These are phyloP conservation scores for Phytopythium mirpurense DNA, from an alignment of 352 stramenopile genomes.

Conservation along the genomic window DNA sequence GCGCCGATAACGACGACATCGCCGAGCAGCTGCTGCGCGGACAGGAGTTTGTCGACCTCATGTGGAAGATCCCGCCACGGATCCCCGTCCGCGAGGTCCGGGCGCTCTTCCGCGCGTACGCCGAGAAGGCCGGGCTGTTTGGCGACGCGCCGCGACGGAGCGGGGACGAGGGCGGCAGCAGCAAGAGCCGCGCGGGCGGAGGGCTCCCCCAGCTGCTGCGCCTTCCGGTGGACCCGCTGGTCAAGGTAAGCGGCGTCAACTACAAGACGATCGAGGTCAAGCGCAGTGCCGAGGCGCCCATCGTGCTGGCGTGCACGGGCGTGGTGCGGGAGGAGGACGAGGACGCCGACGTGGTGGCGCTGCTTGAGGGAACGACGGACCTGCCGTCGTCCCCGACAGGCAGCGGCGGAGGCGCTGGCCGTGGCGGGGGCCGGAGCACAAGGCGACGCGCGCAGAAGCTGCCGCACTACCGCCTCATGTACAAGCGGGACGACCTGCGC, in stretches of 20 bases:
- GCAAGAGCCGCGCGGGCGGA: background rate
- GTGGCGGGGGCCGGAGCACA: background rate
- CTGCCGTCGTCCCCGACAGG: conserved; percentile 16
- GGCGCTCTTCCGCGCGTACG: conserved; percentile 36
- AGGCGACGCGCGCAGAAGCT: conserved; percentile 21
- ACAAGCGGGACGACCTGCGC: conserved; percentile 82
- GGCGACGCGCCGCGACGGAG: conserved; percentile 5
- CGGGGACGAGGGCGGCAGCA: background rate
- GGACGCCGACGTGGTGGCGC: conserved; percentile 21
- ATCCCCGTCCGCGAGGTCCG: conserved; percentile 57
- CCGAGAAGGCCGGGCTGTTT: conserved; percentile 49
- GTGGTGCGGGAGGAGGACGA: conserved; percentile 74
- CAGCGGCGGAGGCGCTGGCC: background rate
- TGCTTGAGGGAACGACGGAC: conserved; percentile 27
- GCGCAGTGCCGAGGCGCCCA: conserved; percentile 73
- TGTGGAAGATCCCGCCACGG: conserved; percentile 77
- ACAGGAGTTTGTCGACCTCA: conserved; percentile 79
- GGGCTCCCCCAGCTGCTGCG: conserved; percentile 33
- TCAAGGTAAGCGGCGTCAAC: conserved; percentile 70
- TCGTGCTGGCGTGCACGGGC: conserved; percentile 76
- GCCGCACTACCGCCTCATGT: conserved; percentile 78
- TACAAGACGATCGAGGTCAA: conserved; percentile 76
- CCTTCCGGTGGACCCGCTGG: conserved; percentile 62
- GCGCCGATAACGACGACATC: conserved; percentile 47
- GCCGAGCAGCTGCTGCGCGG: conserved; percentile 73